Evolutionary conservation across 306 rosid species (phyloP).

Genomic region (Lotus japonicus): DNA sequence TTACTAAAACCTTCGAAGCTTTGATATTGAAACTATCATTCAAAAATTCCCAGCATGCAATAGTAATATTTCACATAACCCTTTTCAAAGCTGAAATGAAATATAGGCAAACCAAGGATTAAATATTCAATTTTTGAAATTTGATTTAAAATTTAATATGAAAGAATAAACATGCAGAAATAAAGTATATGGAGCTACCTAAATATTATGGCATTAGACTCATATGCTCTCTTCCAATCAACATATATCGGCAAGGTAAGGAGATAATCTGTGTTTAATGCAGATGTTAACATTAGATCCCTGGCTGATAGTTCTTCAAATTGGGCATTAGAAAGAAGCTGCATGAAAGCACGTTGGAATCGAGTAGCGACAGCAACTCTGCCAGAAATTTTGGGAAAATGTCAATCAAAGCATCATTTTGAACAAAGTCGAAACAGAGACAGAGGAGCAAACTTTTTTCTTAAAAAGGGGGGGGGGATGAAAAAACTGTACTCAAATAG

Average conservation of each 20-base stretch:
- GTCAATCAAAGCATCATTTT: constrained; percentile 7
- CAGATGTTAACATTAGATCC: constrained; percentile 84
- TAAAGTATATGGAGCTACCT: constrained; percentile 36
- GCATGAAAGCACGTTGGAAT: constrained; percentile 82
- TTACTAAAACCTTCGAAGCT: not conserved
- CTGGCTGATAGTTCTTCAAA: constrained; percentile 82
- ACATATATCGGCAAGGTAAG: constrained; percentile 89
- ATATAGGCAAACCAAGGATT: not conserved
- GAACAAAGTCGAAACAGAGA: not conserved
- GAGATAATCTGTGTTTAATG: constrained; percentile 87
- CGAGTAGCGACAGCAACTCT: constrained; percentile 80
- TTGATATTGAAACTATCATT: constrained; percentile 16
- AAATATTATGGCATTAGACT: constrained; percentile 91
- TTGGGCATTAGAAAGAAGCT: constrained; percentile 77
- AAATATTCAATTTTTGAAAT: constrained; percentile 10
- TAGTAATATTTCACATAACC: not conserved
- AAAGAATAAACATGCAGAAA: not conserved
- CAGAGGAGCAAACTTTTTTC: not conserved
- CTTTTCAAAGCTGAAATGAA: not conserved
- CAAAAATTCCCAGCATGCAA: not conserved
- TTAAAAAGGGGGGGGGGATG: not conserved
- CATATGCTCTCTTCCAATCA: constrained; percentile 90
- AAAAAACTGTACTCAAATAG: not conserved
- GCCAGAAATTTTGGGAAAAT: constrained; percentile 20
- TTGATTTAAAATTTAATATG: not conserved